Percentiles rank a stretch among this genome's conserved stretches.
phyloP scores from a whole-genome alignment of 2,329 filamentous ascomycete species.

The Coleophoma cylindrospora region DNA sequence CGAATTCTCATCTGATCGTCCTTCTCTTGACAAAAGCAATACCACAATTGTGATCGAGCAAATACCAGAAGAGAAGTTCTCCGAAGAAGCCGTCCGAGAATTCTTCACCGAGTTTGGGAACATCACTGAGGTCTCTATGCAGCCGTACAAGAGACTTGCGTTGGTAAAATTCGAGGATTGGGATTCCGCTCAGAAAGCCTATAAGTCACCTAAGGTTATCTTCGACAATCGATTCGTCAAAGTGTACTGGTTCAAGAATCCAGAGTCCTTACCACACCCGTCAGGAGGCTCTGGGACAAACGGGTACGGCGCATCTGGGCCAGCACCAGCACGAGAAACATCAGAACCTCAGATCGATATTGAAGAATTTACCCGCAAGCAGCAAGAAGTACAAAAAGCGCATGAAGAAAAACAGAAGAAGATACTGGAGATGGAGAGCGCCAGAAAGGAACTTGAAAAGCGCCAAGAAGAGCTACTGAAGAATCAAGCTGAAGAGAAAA shows the following conservation, averaged over 20 bases:
- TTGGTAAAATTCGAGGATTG: slow-evolving; percentile 65
- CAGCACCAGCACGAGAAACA: slow-evolving; percentile 13
- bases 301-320: slow-evolving; percentile 19
- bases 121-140: slow-evolving; percentile 59
- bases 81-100: slow-evolving; percentile 55
- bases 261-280: slow-evolving; percentile 26
- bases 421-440: slow-evolving; percentile 56
- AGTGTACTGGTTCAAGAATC: slow-evolving; percentile 69
- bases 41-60: slow-evolving; percentile 71
- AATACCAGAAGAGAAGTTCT: slow-evolving; percentile 68
- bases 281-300: slow-evolving; percentile 18
- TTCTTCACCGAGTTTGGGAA: slow-evolving; percentile 72
- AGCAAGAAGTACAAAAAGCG: slow-evolving; percentile 66
- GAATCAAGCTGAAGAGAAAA: slow-evolving; percentile 60
- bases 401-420: slow-evolving; percentile 62
- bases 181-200: slow-evolving; percentile 63
- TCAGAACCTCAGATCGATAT: slow-evolving; percentile 53
- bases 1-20: slow-evolving; percentile 59
- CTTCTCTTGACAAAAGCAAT: slow-evolving; percentile 56
- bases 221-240: slow-evolving; percentile 86
- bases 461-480: slow-evolving; percentile 57
- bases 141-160: slow-evolving; percentile 61
- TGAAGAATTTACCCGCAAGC: slow-evolving; percentile 63
- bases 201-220: slow-evolving; percentile 71
- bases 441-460: slow-evolving; percentile 59